These are phyloP conservation scores for Clonostachys rhizophaga DNA, from an alignment of 2,329 filamentous ascomycete genomes.

Conservation along the genomic window DNA sequence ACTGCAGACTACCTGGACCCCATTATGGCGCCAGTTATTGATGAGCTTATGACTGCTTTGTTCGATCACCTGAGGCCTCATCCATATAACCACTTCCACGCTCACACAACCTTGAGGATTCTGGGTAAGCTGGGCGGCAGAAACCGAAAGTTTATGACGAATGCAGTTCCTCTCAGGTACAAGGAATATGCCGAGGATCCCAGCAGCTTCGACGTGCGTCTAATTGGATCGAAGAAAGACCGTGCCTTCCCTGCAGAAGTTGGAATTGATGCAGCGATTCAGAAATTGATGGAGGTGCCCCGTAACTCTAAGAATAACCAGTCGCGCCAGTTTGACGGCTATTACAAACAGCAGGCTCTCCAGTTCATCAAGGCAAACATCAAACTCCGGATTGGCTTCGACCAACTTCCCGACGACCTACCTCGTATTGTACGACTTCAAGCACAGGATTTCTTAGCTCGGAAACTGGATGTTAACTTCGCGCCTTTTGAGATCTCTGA, in stretches of 20 bases:
- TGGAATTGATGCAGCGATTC: constrained; percentile 83
- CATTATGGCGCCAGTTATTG: constrained; percentile 98
- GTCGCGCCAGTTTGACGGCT: constrained; percentile 64
- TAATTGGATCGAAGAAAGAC: constrained; percentile 86
- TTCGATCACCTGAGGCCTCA: constrained; percentile 94
- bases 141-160: constrained; percentile 92
- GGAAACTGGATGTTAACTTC: constrained; percentile 67
- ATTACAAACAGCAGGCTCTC: constrained; percentile 92
- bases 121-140: constrained; percentile 92
- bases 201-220: constrained; percentile 80
- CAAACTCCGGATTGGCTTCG: constrained; percentile 84
- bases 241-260: constrained; percentile 82
- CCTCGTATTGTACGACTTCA: constrained; percentile 80
- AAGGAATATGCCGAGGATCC: constrained; percentile 83
- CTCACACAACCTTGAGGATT: constrained; percentile 96
- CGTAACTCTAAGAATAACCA: constrained; percentile 51
- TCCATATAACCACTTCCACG: constrained; percentile 95
- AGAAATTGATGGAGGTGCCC: constrained; percentile 77
- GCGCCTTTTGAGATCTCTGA: constrained; percentile 72
- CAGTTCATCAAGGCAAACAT: constrained; percentile 83
- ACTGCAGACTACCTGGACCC: constrained; percentile 97
- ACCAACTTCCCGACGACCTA: constrained; percentile 86
- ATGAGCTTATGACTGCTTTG: constrained; percentile 95
- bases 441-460: constrained; percentile 75
- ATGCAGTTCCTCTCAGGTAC: constrained; percentile 78